Evolutionary conservation across 345 rosid genomes (phyloP), one percentile per base, ranked within the genome.

Genomic region (Eucalyptus coolabah): DNA sequence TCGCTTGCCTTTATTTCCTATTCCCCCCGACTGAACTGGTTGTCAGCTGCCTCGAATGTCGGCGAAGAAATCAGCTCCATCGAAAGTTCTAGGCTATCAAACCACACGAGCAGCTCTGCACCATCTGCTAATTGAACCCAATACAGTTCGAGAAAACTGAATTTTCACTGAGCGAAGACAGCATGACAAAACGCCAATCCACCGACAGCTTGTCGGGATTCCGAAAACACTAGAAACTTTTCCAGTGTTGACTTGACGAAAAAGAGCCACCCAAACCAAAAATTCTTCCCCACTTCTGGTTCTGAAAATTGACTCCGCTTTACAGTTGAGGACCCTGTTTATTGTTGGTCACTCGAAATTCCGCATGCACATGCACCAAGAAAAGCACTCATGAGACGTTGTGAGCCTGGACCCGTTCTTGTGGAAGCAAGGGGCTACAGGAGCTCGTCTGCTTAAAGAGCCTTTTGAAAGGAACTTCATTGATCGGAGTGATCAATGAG

Each of bases 401-500:
- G 47, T 37, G 15, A 40, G 47, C 47, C 16, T 37, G 83, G 16
- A 40, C 47, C 83, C 45, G 24, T 40, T 77, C 47, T 77, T 40
- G 85, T 12, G 85, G 47, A 21, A 40, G 81, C 34, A 16, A 37
- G 40, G 42, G 67, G 45, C 26, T 72, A 72, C 47, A 86, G 63
- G 65, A 42, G 47, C 63, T 53, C n/a, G 28, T 51, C 63, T 86
- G 45, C 45, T 51, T 18, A 19, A n/a, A 40, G 12, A 12, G 63
- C 26, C 67, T 86, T 37, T 26, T 21, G 47, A 77, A 51, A 86
- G 88, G 17, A 50, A 86, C 88, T 51, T 86, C 67, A 86, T 86
- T 28, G 3, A 86, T 19, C 17, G 63, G 88, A 51, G 47, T 86
- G 88, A 86, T 86, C 40, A 56, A 83, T 93, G 92, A 96, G 67